Conservation (phyloP, 164 flowering plant genomes). For the Paratinospora sagittata region DNA sequence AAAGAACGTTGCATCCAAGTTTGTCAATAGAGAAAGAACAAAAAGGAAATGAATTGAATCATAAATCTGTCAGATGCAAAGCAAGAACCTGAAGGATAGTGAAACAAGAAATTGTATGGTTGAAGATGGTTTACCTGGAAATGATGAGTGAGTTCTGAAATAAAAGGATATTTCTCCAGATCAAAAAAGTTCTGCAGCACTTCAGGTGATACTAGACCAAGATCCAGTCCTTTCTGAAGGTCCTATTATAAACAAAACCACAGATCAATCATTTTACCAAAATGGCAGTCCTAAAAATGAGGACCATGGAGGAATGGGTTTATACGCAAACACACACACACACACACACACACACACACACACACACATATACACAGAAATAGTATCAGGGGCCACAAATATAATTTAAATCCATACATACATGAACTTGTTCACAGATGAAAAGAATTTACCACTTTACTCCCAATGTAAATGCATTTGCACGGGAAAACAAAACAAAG, state of each 20-base stretch:
- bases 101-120: not conserved
- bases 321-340: too few species aligned
- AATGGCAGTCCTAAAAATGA: not conserved
- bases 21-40: too few species aligned
- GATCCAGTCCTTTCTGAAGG: constrained; percentile 89
- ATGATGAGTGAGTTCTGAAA: constrained; percentile 71
- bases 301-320: not conserved
- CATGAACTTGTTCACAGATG: too few species aligned
- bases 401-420: not conserved
- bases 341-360: too few species aligned
- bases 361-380: too few species aligned
- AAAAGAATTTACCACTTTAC: too few species aligned
- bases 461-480: too few species aligned
- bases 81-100: not conserved
- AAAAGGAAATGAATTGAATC: not conserved
- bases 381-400: not conserved
- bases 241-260: constrained; percentile 49
- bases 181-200: constrained; percentile 91
- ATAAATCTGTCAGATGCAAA: not conserved
- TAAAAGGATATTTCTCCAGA: constrained; percentile 83
- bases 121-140: constrained; percentile 54
- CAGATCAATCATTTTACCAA: constrained; percentile 3
- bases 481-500: not conserved
- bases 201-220: constrained; percentile 92
- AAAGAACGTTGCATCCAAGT: too few species aligned